These are phyloP conservation scores for Ulmus americana DNA, from an alignment of 331 rosid species.

Conservation along the genomic window DNA sequence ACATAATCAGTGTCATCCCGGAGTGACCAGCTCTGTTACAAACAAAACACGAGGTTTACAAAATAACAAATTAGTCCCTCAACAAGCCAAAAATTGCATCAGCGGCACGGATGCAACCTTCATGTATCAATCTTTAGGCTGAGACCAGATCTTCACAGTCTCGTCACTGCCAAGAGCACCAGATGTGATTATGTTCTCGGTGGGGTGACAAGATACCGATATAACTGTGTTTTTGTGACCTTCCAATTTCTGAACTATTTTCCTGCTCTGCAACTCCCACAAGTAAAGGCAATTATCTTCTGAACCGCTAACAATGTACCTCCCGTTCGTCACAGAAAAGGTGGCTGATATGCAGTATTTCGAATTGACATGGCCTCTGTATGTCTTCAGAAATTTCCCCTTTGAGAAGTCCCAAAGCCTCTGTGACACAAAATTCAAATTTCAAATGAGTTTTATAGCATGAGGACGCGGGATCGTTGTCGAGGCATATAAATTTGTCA, in stretches of 20 bases:
- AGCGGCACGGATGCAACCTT: not conserved
- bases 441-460: conserved; percentile 20
- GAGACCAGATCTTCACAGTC: conserved; percentile 87
- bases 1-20: not conserved
- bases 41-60: not conserved
- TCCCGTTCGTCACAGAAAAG: conserved; percentile 76
- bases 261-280: conserved; percentile 82
- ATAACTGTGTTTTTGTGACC: conserved; percentile 84
- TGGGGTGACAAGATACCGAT: conserved; percentile 84
- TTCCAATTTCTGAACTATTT: conserved; percentile 77
- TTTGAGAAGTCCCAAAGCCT: conserved; percentile 86
- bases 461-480: not conserved
- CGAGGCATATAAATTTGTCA: not conserved
- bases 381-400: conserved; percentile 80
- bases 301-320: conserved; percentile 77
- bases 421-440: conserved; percentile 36
- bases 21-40: not conserved
- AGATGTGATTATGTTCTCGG: conserved; percentile 77
- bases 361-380: conserved; percentile 67
- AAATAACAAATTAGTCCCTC: conserved; percentile 5
- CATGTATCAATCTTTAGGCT: conserved; percentile 39
- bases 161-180: conserved; percentile 89
- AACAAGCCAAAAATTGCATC: conserved; percentile 2
- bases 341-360: conserved; percentile 72
- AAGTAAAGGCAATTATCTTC: conserved; percentile 71